A percentile compares a stretch with the other conserved stretches of the same genome.
Conservation (phyloP, 805 yeast species). For the Candida loeiensis region DNA sequence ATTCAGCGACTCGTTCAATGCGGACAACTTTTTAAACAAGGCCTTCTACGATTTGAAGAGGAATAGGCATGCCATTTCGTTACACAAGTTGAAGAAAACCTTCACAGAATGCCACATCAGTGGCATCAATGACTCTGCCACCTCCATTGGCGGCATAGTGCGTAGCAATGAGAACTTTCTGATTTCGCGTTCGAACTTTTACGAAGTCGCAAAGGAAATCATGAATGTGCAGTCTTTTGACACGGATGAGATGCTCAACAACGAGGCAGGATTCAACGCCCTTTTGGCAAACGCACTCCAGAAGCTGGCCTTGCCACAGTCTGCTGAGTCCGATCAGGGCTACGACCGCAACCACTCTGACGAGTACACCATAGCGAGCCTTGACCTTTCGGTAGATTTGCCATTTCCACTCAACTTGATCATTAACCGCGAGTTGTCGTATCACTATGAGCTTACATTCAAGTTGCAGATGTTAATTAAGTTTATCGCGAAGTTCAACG, state of each 20-base stretch:
- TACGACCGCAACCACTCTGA: slow-evolving; percentile 14
- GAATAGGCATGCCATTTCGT: slow-evolving; percentile 29
- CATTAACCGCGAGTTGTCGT: slow-evolving; percentile 62
- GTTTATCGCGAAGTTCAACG: slow-evolving; percentile 56
- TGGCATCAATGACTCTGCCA: slow-evolving; percentile 45
- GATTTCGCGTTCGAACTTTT: slow-evolving; percentile 44
- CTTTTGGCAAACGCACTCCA: slow-evolving; percentile 41
- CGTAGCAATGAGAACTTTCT: slow-evolving; percentile 25
- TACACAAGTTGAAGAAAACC: slow-evolving; percentile 23
- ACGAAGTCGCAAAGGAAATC: slow-evolving; percentile 45
- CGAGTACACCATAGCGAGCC: slow-evolving; percentile 45
- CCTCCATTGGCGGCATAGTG: slow-evolving; percentile 82
- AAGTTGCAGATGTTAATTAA: slow-evolving; percentile 66
- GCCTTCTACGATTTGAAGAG: slow-evolving; percentile 53
- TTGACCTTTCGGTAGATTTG: slow-evolving; percentile 55
- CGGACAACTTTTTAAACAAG: slow-evolving; percentile 50
- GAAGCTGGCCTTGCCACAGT: slow-evolving; percentile 8
- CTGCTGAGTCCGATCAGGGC: slow-evolving; percentile 4
- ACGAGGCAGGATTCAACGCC: slow-evolving; percentile 42
- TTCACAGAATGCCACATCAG: slow-evolving; percentile 19
- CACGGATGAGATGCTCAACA: slow-evolving; percentile 25
- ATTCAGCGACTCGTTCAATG: slow-evolving; percentile 46
- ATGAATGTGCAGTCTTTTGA: slow-evolving; percentile 47
- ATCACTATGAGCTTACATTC: slow-evolving; percentile 77
- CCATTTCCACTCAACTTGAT: slow-evolving; percentile 88